phyloP scores from a whole-genome alignment of 2,329 filamentous ascomycete species.

The Plenodomus tracheiphilus region DNA sequence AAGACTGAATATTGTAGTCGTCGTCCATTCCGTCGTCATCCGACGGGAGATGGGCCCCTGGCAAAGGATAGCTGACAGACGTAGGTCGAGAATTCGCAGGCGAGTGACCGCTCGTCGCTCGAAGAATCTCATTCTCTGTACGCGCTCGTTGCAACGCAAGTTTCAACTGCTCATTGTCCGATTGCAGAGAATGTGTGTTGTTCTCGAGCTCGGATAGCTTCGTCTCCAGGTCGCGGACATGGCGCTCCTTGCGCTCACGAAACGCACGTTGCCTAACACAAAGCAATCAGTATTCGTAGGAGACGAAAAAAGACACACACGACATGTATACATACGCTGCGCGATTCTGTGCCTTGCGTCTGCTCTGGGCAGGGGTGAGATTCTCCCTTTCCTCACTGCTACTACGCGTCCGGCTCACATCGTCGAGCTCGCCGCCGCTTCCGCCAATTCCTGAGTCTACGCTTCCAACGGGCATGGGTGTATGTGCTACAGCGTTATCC shows the following conservation, averaged over 20 bases:
- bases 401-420: slow-evolving; percentile 39
- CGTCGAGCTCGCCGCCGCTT: slow-evolving; percentile 40
- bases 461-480: slow-evolving; percentile 43
- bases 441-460: slow-evolving; percentile 49
- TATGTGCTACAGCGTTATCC: slow-evolving; percentile 29
- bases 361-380: slow-evolving; percentile 55
- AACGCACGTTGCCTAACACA: slow-evolving; percentile 90
- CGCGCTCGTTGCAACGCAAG: slow-evolving; percentile 79
- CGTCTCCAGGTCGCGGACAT: slow-evolving; percentile 88
- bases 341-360: slow-evolving; percentile 71
- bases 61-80: slow-evolving; percentile 46
- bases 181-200: slow-evolving; percentile 69
- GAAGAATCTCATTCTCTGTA: slow-evolving; percentile 91
- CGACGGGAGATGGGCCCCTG: slow-evolving; percentile 30
- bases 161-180: slow-evolving; percentile 86
- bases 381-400: slow-evolving; percentile 54
- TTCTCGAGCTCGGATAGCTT: slow-evolving; percentile 79
- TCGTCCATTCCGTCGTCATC: slow-evolving; percentile 25
- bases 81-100: slow-evolving; percentile 48
- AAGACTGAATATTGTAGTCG: slow-evolving; percentile 33
- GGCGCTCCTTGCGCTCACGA: slow-evolving; percentile 91
- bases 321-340: slow-evolving; percentile 63
- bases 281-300: slow-evolving; percentile 5
- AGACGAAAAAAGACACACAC: background rate
- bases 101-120: slow-evolving; percentile 67